These are phyloP conservation scores for Sporothrix variecibatus DNA, from an alignment of 2,329 filamentous ascomycete species.

Conservation along the genomic window DNA sequence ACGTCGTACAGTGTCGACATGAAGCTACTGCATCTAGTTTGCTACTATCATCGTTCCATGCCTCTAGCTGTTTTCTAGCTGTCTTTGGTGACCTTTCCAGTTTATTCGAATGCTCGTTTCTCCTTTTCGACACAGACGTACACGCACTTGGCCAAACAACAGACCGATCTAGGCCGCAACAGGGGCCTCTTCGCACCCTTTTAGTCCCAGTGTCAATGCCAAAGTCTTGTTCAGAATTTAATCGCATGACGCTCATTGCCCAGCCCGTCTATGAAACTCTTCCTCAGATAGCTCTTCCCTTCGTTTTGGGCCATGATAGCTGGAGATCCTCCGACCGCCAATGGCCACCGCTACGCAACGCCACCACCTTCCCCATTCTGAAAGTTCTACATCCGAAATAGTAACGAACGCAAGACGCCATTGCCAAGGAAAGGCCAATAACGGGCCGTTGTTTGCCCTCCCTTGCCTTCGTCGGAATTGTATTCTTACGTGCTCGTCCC, in stretches of 20 bases:
- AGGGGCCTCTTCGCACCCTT: neutral
- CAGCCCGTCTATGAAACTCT: neutral
- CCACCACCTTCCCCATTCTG: conserved; percentile 3
- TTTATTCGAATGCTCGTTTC: neutral
- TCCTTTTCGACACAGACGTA: neutral
- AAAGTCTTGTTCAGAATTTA: neutral
- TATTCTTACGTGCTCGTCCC: neutral
- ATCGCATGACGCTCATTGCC: neutral
- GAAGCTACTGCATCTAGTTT: neutral
- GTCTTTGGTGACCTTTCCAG: neutral
- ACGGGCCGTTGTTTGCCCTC: neutral
- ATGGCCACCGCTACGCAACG: neutral
- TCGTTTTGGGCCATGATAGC: neutral
- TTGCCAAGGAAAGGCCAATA: neutral
- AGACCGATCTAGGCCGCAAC: neutral
- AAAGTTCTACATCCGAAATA: neutral
- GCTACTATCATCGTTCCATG: neutral
- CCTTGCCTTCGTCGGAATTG: neutral
- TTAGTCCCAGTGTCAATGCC: neutral
- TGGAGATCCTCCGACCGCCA: neutral
- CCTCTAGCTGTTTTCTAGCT: neutral
- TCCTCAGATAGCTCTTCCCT: too few species aligned
- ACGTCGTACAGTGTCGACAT: neutral
- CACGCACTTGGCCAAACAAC: neutral
- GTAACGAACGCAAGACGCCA: neutral